Conservation (phyloP, 306 rosid genomes). For the Mucuna pruriens region DNA sequence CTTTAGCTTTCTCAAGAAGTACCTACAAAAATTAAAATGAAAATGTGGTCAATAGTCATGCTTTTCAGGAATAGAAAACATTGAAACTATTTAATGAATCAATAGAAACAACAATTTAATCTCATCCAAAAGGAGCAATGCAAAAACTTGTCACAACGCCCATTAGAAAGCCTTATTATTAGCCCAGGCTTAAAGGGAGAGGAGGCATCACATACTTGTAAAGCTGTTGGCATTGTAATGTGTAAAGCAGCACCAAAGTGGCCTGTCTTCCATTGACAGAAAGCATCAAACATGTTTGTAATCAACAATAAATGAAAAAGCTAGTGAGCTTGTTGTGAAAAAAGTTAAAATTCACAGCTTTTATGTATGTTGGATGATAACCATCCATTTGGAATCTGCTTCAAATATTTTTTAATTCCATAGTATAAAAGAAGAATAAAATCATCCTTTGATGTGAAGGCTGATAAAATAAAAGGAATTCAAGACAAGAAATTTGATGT, state of each 20-base stretch:
- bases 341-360: not conserved
- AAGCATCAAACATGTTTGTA: not conserved
- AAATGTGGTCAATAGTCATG: not conserved
- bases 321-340: not conserved
- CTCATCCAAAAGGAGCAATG: not conserved
- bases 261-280: not conserved
- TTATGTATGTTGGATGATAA: not conserved
- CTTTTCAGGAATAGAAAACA: not conserved
- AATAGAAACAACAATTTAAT: not conserved
- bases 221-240: not conserved
- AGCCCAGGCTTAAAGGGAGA: not conserved
- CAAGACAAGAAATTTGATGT: not conserved
- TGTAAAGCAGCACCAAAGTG: not conserved
- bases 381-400: not conserved
- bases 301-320: not conserved
- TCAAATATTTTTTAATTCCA: not conserved
- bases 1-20: slow-evolving; percentile 77
- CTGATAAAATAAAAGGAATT: not conserved
- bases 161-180: not conserved
- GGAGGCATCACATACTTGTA: not conserved
- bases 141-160: not conserved
- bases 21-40: slow-evolving; percentile 44
- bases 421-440: not conserved
- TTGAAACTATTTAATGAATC: not conserved
- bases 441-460: not conserved